These are phyloP conservation scores for Arachis stenosperma DNA, from an alignment of 306 rosid genomes.

Conservation along the genomic window DNA sequence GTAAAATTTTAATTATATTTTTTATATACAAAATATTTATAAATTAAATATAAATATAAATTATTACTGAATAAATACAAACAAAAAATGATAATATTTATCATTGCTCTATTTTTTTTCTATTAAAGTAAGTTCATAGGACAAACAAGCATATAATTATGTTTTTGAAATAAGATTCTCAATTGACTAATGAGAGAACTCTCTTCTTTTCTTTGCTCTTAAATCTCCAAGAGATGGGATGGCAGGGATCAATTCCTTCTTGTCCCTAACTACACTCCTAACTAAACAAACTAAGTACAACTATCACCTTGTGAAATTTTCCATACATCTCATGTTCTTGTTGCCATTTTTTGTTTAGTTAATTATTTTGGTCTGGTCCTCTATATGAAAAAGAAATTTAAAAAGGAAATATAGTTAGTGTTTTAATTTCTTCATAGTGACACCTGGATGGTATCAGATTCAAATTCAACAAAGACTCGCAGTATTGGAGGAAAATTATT, in stretches of 20 bases:
- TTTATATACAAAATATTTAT: too few species aligned
- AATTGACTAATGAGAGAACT: background rate
- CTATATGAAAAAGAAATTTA: background rate
- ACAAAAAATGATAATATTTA: too few species aligned
- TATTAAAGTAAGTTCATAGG: too few species aligned
- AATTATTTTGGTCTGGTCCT: too few species aligned
- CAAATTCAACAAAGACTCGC: slow-evolving; percentile 35
- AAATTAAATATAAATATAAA: too few species aligned
- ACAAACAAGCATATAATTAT: too few species aligned
- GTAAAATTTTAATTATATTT: too few species aligned
- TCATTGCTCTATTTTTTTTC: too few species aligned
- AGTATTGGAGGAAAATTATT: slow-evolving; percentile 4
- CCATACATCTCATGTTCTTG: background rate
- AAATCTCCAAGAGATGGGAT: slow-evolving; percentile 30
- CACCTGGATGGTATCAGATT: slow-evolving; percentile 39
- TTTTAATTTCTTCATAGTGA: background rate
- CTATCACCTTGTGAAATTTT: slow-evolving; percentile 20
- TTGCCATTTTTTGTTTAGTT: background rate
- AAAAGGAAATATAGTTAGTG: background rate
- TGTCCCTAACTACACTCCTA: slow-evolving; percentile 36
- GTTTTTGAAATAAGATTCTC: slow-evolving; percentile 39
- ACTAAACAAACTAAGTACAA: background rate
- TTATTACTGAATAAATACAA: too few species aligned
- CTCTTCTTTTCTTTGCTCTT: background rate
- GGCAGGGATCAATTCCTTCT: slow-evolving; percentile 60